phyloP scores from a whole-genome alignment of 129 eudicot species.

The Arctium minus region DNA sequence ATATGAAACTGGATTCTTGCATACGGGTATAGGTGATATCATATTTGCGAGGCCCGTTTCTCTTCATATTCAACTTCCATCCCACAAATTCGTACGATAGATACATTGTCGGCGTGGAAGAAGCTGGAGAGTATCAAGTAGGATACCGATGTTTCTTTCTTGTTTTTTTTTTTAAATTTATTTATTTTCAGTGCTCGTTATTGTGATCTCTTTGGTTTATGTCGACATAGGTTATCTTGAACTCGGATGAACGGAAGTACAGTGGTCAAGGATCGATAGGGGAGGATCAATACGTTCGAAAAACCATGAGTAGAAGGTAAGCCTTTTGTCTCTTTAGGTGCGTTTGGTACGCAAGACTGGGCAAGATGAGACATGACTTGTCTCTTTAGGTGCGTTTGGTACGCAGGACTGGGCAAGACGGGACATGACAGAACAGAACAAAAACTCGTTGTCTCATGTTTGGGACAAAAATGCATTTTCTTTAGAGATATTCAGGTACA shows the following conservation, averaged over 20 bases:
- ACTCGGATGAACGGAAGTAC: constrained; percentile 79
- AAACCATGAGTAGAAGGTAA: constrained; percentile 75
- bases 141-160: constrained; percentile 2
- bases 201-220: not conserved
- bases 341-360: no score
- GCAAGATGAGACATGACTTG: no score
- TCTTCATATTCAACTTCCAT: constrained; percentile 82
- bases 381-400: not conserved
- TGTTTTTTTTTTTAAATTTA: not conserved
- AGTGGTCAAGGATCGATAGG: constrained; percentile 67
- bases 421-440: no score
- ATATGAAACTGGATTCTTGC: not conserved
- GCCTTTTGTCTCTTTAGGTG: not conserved
- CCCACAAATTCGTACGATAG: constrained; percentile 65
- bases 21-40: constrained; percentile 67
- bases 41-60: constrained; percentile 83
- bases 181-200: not conserved
- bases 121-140: constrained; percentile 98
- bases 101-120: constrained; percentile 88
- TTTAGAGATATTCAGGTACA: no score
- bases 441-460: no score
- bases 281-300: constrained; percentile 53
- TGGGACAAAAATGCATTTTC: not conserved
- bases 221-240: constrained; percentile 51
- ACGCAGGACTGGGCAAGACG: no score